These are phyloP conservation scores for Grosmannia penicillata DNA, from an alignment of 2,329 filamentous ascomycete species.

Conservation along the genomic window DNA sequence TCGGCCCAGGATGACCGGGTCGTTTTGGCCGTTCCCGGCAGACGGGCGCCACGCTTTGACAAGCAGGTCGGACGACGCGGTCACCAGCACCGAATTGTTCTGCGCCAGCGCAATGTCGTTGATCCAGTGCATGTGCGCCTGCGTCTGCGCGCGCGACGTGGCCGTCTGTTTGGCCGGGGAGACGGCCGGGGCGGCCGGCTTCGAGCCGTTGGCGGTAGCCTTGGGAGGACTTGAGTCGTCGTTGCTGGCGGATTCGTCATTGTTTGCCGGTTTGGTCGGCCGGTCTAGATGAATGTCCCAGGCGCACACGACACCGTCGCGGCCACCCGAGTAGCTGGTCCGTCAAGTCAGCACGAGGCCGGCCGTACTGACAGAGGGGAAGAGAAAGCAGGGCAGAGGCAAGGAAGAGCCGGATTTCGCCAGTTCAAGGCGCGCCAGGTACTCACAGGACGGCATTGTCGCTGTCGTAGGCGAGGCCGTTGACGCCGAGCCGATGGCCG, in stretches of 20 bases:
- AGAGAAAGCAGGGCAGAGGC: constrained; percentile 3
- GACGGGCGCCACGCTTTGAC: constrained; percentile 85
- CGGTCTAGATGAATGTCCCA: constrained; percentile 78
- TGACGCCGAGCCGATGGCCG: constrained; percentile 86
- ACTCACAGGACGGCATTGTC: constrained; percentile 74
- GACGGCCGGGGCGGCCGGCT: neutral
- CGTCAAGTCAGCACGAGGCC: neutral
- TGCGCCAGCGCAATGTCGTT: constrained; percentile 79
- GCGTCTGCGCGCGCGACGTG: constrained; percentile 44
- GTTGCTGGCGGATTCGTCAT: constrained; percentile 7
- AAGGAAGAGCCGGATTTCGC: neutral
- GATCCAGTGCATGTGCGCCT: constrained; percentile 89
- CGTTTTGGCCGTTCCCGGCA: constrained; percentile 46
- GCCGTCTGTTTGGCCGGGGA: constrained; percentile 26
- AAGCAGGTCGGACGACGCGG: constrained; percentile 83
- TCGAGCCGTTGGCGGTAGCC: constrained; percentile 7
- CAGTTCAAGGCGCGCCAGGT: too few relatives aligned
- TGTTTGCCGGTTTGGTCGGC: constrained; percentile 1
- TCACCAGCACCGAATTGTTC: constrained; percentile 65
- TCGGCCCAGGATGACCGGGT: constrained; percentile 70
- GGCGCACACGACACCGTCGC: constrained; percentile 89
- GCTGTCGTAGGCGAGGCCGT: constrained; percentile 78
- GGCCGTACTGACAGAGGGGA: constrained; percentile 1
- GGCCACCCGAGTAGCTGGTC: constrained; percentile 78
- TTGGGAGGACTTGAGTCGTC: constrained; percentile 7